Conservation (phyloP, 371 early-diverging fungal genomes). For the Cokeromyces recurvatus region DNA sequence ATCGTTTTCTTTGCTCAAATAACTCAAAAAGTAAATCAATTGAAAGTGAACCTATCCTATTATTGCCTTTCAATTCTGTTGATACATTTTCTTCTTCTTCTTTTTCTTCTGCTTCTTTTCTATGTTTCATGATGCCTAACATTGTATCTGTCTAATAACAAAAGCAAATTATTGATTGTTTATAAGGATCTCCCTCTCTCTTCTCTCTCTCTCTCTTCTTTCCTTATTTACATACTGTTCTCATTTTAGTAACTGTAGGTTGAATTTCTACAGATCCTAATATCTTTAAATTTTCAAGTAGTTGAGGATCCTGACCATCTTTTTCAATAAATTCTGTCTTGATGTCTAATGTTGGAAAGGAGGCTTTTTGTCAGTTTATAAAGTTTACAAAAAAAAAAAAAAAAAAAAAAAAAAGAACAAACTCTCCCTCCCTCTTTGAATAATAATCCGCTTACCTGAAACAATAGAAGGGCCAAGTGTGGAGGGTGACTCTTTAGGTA, state of each 20-base stretch:
- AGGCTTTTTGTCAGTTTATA: no score
- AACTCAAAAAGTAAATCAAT: conserved; percentile 32
- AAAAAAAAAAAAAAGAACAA: background rate
- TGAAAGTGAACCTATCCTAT: conserved; percentile 10
- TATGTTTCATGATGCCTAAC: conserved; percentile 34
- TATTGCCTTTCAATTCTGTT: no score
- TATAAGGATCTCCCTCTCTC: no score
- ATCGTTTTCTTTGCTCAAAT: conserved; percentile 32
- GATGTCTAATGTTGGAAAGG: no score
- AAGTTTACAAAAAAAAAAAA: background rate
- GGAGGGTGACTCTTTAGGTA: conserved; percentile 33
- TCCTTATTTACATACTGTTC: conserved; percentile 22
- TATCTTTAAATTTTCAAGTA: conserved; percentile 26
- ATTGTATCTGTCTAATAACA: conserved; percentile 33
- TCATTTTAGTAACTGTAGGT: conserved; percentile 32
- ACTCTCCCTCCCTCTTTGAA: no score
- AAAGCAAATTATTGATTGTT: no score
- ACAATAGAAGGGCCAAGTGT: background rate
- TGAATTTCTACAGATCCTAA: conserved; percentile 36
- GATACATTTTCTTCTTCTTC: conserved; percentile 5
- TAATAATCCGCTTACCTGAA: conserved; percentile 3
- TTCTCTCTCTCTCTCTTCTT: no score
- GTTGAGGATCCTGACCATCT: conserved; percentile 34
- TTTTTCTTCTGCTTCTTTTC: conserved; percentile 26
- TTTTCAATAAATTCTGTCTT: conserved; percentile 25